These are phyloP conservation scores for Saturnispora besseyi DNA, from an alignment of 805 yeast genomes.

Conservation along the genomic window DNA sequence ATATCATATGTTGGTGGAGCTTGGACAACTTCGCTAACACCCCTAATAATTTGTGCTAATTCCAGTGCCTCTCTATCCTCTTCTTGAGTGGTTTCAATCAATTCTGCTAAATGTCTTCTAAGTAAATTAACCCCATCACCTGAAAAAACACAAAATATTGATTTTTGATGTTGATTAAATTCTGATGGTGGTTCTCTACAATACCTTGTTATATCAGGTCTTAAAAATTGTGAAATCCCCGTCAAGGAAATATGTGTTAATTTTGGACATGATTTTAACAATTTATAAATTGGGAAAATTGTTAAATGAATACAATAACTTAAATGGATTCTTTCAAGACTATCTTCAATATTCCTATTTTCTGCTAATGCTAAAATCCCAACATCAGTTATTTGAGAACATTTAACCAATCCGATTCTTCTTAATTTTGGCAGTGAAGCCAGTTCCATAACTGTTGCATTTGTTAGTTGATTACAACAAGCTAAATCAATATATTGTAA, in stretches of 20 bases:
- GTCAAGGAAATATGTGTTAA: slow-evolving; percentile 87
- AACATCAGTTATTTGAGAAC: slow-evolving; percentile 76
- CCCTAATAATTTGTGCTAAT: slow-evolving; percentile 23
- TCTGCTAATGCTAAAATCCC: slow-evolving; percentile 62
- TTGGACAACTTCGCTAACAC: slow-evolving; percentile 16
- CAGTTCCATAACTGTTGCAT: slow-evolving; percentile 67
- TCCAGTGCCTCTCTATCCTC: slow-evolving; percentile 27
- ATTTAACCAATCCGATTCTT: slow-evolving; percentile 89
- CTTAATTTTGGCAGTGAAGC: slow-evolving; percentile 71
- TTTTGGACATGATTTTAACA: slow-evolving; percentile 73
- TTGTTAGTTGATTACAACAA: slow-evolving; percentile 84
- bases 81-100: slow-evolving; percentile 27
- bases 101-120: slow-evolving; percentile 51
- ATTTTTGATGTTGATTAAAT: slow-evolving; percentile 77
- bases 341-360: slow-evolving; percentile 55
- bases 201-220: slow-evolving; percentile 74
- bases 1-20: slow-evolving; percentile 7
- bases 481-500: slow-evolving; percentile 92
- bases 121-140: slow-evolving; percentile 80
- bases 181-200: slow-evolving; percentile 92
- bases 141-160: slow-evolving; percentile 84
- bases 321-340: slow-evolving; percentile 86
- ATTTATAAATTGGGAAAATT: slow-evolving; percentile 63
- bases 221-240: slow-evolving; percentile 82
- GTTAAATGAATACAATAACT: slow-evolving; percentile 82